Base-by-base conservation (phyloP, 2,329 filamentous ascomycete genomes). In the Harringtonia lauricola region DNA sequence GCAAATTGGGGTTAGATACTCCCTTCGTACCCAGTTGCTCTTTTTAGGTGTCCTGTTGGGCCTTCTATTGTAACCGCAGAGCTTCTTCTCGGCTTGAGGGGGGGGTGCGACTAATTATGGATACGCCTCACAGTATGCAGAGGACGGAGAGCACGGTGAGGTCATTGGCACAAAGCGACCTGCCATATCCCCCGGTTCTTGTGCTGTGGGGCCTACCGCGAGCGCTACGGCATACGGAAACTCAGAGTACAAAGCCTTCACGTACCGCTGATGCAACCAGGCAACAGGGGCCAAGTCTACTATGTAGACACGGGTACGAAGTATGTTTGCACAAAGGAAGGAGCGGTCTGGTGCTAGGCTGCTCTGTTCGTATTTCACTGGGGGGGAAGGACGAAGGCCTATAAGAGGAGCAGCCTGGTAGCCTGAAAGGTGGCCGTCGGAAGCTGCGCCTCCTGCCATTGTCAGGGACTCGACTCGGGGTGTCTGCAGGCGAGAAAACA, bases 61-160 rank as follows among this genome's bases (percentile, higher is more conserved):
- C 42, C 19, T 39, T 39, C 44, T 39, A 29, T 42, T 42, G 36
- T 34, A 39, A 39, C 39, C 44, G 42, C 36, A 38, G 47, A 42
- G 41, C 37, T 34, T 42, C 36, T 44, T 47, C 30, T 43, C 36
- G 43, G 43, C 39, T 40, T 47, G 42, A 43, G 42, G 47, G 33
- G 39, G 44, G 40, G 33, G 43, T 38, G 34, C 24, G 21, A 36
- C 28, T 21, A 36, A 33, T 29, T 28, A n/a, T n/a, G n/a, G n/a
- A n/a, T n/a, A n/a, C n/a, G n/a, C n/a, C n/a, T n/a, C n/a, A n/a
- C n/a, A n/a, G n/a, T n/a, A n/a, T n/a, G n/a, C 22, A 30, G 31
- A 39, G 26, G 38, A 44, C 44, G 37, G 46, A 33, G 22, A 19
- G 24, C 14, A 33, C 29, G 29, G 43, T 38, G 39, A 40, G 30